Evolutionary conservation across 805 yeast species (phyloP).

Genomic region (Yarrowia sp.): DNA sequence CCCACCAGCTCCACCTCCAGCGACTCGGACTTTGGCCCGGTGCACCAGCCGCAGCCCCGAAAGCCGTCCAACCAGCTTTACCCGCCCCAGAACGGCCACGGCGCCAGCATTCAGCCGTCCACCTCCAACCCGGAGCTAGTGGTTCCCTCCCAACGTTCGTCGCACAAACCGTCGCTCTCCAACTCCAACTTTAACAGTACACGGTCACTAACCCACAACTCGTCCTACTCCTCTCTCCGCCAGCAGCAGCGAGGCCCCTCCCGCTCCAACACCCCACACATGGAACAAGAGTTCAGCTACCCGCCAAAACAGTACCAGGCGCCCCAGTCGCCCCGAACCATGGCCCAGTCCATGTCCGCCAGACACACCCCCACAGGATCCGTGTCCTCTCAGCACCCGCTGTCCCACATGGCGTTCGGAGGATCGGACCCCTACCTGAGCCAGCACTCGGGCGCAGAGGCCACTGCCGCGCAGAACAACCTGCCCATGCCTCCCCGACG

Average conservation of each 20-base stretch:
- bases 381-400: slow-evolving; percentile 32
- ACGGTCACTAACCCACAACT: slow-evolving; percentile 36
- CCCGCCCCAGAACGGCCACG: neutral
- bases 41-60: slow-evolving; percentile 4
- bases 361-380: slow-evolving; percentile 35
- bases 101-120: neutral
- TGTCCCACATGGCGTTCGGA: slow-evolving; percentile 30
- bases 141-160: slow-evolving; percentile 21
- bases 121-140: slow-evolving; percentile 24
- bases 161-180: slow-evolving; percentile 23
- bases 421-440: slow-evolving; percentile 35
- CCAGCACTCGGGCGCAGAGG: slow-evolving; percentile 36
- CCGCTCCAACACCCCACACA: slow-evolving; percentile 28
- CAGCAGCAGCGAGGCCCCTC: slow-evolving; percentile 37
- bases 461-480: slow-evolving; percentile 37
- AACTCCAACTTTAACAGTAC: slow-evolving; percentile 35
- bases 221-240: slow-evolving; percentile 35
- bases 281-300: slow-evolving; percentile 30
- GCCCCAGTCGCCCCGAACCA: slow-evolving; percentile 36
- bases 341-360: slow-evolving; percentile 35
- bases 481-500: slow-evolving; percentile 40
- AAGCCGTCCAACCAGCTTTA: neutral
- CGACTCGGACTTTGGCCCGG: slow-evolving; percentile 11
- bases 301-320: slow-evolving; percentile 37
- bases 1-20: neutral